Evolutionary conservation across 2,329 filamentous ascomycete genomes (phyloP).

Genomic region (Fusarium brevicatenulatum): DNA sequence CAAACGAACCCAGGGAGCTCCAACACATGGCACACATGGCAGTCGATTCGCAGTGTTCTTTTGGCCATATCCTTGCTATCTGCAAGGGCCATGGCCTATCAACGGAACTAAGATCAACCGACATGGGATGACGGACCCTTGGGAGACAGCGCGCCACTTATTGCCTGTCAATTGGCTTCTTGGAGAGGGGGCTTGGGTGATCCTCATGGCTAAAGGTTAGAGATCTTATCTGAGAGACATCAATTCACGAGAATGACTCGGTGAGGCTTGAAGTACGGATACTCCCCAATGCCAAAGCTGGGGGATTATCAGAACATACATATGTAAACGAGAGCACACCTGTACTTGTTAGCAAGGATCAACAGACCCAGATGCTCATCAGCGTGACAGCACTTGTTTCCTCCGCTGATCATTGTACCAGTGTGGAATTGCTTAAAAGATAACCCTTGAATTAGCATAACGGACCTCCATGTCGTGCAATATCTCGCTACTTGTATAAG

Average conservation of each 20-base stretch:
- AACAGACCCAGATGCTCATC: constrained; percentile 12
- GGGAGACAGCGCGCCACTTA: constrained; percentile 34
- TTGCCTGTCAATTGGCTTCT: constrained; percentile 31
- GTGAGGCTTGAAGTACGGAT: not conserved
- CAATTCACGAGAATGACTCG: not conserved
- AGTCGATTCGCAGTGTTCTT: constrained; percentile 32
- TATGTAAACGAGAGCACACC: not conserved
- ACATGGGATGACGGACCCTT: constrained; percentile 35
- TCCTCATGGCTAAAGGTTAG: constrained; percentile 22
- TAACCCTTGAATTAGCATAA: constrained; percentile 17
- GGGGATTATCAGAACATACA: not conserved
- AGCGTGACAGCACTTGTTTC: constrained; percentile 18
- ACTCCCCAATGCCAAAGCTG: not conserved
- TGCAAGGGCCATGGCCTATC: constrained; percentile 46
- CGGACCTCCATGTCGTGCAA: not conserved
- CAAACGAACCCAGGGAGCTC: constrained; percentile 28
- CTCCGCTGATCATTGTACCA: constrained; percentile 17
- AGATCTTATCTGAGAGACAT: constrained; percentile 22
- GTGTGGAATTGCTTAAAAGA: constrained; percentile 3
- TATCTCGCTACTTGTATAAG: not conserved
- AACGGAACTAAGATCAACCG: constrained; percentile 31
- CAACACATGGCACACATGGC: constrained; percentile 34
- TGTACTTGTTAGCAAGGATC: constrained; percentile 11
- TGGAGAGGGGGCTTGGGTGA: constrained; percentile 31
- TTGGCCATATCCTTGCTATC: constrained; percentile 39